A percentile compares a stretch with the other conserved stretches of the same genome.
Conservation (phyloP, 306 rosid species). For the Cicer cuneatum region DNA sequence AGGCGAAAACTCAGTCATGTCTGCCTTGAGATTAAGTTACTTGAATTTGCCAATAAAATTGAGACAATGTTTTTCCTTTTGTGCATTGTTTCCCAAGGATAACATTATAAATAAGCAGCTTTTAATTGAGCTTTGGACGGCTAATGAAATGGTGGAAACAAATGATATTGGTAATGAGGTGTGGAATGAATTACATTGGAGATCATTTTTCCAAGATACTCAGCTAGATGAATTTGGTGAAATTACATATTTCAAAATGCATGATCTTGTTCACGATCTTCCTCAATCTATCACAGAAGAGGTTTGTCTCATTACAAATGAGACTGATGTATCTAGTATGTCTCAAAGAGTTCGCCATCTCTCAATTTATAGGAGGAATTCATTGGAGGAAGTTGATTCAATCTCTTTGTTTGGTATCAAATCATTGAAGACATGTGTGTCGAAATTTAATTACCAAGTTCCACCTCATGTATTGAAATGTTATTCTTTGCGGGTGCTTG, state of each 20-base stretch:
- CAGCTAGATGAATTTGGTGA: neutral
- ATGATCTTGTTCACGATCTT: neutral
- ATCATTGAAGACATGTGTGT: neutral
- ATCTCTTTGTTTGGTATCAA: neutral
- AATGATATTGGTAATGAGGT: neutral
- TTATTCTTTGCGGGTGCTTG: neutral
- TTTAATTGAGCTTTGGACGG: neutral
- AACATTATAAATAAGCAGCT: neutral
- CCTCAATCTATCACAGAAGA: neutral
- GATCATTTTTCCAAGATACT: neutral
- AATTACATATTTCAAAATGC: neutral
- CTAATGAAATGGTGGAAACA: neutral
- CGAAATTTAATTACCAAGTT: rapidly evolving
- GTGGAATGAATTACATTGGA: neutral
- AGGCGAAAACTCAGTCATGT: neutral
- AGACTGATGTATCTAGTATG: too few species aligned
- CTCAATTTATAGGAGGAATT: neutral
- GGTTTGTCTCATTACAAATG: neutral
- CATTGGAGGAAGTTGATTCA: neutral
- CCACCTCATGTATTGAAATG: neutral
- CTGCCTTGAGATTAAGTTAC: neutral
- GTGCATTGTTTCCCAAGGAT: neutral
- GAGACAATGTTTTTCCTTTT: neutral
- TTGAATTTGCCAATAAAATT: neutral
- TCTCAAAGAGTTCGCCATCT: neutral